These are phyloP conservation scores for Yamadazyma takamatsuzukensis DNA, from an alignment of 805 yeast species.

Conservation along the genomic window DNA sequence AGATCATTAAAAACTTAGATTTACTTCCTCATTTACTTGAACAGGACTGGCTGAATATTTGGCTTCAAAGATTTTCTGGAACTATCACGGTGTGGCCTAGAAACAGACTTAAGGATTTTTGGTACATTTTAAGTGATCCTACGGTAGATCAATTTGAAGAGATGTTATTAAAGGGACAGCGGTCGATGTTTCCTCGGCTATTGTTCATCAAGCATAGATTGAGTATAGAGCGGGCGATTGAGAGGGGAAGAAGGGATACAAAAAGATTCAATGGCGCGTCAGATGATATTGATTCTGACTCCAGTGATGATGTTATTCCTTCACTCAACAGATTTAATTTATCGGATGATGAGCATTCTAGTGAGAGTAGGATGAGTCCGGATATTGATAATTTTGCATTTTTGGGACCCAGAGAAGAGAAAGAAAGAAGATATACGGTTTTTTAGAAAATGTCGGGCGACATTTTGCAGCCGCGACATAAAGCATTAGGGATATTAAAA, in stretches of 20 bases:
- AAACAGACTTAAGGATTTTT: constrained; percentile 54
- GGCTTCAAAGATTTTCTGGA: constrained; percentile 72
- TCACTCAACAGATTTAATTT: too few relatives aligned
- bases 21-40: constrained; percentile 64
- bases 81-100: constrained; percentile 76
- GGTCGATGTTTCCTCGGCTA: constrained; percentile 62
- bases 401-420: neutral
- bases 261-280: constrained; percentile 15
- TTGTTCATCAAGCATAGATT: constrained; percentile 62
- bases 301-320: constrained; percentile 12
- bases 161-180: constrained; percentile 61
- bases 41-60: constrained; percentile 78
- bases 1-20: constrained; percentile 60
- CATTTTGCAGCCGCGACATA: too few relatives aligned
- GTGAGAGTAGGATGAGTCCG: constrained; percentile 10
- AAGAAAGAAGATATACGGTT: constrained; percentile 1
- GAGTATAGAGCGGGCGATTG: constrained; percentile 62
- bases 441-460: constrained; percentile 1
- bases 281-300: constrained; percentile 13
- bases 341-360: too few relatives aligned
- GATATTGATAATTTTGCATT: neutral
- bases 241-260: constrained; percentile 40
- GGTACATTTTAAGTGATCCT: constrained; percentile 67
- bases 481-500: too few relatives aligned
- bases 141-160: constrained; percentile 50